Evolutionary conservation across 345 rosid species (phyloP), one percentile per base, ranked within the genome.

Genomic region (thale cress (Arabidopsis thaliana)): DNA sequence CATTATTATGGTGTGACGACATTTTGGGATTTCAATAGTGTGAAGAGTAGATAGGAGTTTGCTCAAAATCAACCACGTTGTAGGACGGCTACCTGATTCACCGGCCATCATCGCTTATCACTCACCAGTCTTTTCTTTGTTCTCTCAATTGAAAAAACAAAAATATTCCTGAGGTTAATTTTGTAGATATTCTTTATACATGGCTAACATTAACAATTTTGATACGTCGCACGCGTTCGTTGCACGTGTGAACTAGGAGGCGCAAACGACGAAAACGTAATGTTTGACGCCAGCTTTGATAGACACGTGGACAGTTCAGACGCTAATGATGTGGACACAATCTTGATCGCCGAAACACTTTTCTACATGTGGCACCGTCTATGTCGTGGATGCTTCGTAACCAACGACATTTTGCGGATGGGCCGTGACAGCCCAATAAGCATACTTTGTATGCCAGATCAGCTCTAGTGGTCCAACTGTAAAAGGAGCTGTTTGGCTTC

Each of bases 341-440:
- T 51, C 69, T 23, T 41, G 57, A 55, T 74, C 69, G 50, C 32
- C 45, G 37, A 67, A 60, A 59, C 16, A 1, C 30, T 38, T 1
- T 45, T 56, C 14, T 65, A 49, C 44, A 59, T 20, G 68, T 75
- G 74, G 37, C 69, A 75, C 74, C 48, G 79, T 41, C 58, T 52
- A 2, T 61, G 63, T 75, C 62, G 56, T 75, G 74, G 74, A 59
- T 60, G 74, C 50, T 69, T 65, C 49, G 58, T 56, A 56, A 45
- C 65, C n/a, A 11, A 53, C 64, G 68, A 67, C 69, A 75, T 46
- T 37, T 16, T 59, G 50, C 25, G 3, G 16, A 41, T 59, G 79
- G 79, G 79, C 79, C 74, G 55, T 59, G 69, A 51, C 48, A 68
- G 79, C 56, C 74, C 73, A 75, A 41, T 68, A 12, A 7, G 20